A percentile compares a stretch with the other conserved stretches of the same genome.
Evolutionary conservation across 192 early-diverging fungal species (phyloP).

Genomic region (Umbelopsis sp.): DNA sequence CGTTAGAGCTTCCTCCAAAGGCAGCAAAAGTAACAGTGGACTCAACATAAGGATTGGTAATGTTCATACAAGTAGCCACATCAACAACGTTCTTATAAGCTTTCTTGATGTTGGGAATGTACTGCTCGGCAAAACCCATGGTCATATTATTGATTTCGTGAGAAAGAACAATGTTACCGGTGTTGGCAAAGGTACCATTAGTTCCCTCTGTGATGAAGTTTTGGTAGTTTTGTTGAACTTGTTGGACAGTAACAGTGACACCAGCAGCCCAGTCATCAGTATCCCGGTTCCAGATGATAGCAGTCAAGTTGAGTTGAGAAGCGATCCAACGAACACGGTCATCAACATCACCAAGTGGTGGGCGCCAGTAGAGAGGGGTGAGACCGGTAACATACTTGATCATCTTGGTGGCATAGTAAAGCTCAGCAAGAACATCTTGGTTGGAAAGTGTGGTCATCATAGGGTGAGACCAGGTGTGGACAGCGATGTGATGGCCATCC

Average conservation of each 20-base stretch:
- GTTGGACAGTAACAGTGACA: slow-evolving; percentile 6
- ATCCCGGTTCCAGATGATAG: slow-evolving; percentile 58
- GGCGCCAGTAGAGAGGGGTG: slow-evolving; percentile 55
- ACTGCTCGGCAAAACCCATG: slow-evolving; percentile 30
- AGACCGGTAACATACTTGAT: slow-evolving; percentile 51
- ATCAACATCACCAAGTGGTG: slow-evolving; percentile 52
- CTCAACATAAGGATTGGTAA: slow-evolving; percentile 38
- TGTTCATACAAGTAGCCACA: slow-evolving; percentile 42
- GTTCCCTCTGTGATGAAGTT: slow-evolving; percentile 30
- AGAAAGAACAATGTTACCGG: slow-evolving; percentile 37
- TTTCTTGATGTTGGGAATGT: slow-evolving; percentile 32
- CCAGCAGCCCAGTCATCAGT: slow-evolving; percentile 52
- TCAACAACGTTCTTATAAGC: slow-evolving; percentile 38
- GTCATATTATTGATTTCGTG: slow-evolving; percentile 42
- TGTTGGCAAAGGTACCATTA: slow-evolving; percentile 30
- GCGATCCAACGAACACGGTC: slow-evolving; percentile 54
- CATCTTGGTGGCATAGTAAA: slow-evolving; percentile 56
- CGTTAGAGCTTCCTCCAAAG: neutral
- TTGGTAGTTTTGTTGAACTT: slow-evolving; percentile 34
- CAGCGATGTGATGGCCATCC: slow-evolving; percentile 61
- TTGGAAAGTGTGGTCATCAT: slow-evolving; percentile 48
- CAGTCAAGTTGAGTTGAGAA: slow-evolving; percentile 49
- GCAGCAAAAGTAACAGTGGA: slow-evolving; percentile 24
- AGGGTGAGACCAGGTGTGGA: slow-evolving; percentile 68
- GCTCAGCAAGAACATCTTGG: slow-evolving; percentile 55